These are phyloP conservation scores for Hibiscus trionum DNA, from an alignment of 345 rosid species.

Conservation along the genomic window DNA sequence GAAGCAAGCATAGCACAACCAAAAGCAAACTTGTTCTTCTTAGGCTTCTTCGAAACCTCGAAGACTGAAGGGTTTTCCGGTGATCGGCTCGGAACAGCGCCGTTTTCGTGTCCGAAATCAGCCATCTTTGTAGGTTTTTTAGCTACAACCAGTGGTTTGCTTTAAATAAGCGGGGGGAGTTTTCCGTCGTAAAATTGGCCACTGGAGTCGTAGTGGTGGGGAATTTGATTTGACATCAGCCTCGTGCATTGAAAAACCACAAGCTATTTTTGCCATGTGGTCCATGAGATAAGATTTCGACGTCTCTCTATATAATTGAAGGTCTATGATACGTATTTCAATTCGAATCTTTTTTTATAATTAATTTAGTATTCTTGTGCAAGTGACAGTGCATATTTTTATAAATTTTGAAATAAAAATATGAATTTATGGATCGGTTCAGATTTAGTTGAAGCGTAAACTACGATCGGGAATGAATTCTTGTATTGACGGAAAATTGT, in stretches of 20 bases:
- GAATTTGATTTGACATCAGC: not conserved
- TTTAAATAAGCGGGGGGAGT: not conserved
- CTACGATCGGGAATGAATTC: too few species aligned
- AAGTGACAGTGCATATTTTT: not conserved
- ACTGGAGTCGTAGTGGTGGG: not conserved
- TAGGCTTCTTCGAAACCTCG: slow-evolving; percentile 34
- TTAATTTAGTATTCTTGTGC: not conserved
- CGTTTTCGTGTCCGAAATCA: slow-evolving; percentile 1
- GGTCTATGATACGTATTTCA: too few species aligned
- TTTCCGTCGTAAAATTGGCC: too few species aligned
- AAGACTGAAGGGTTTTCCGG: slow-evolving; percentile 17
- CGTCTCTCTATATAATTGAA: not conserved
- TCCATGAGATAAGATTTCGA: not conserved
- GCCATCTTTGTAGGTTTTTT: slow-evolving; percentile 9
- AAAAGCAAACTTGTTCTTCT: slow-evolving; percentile 46
- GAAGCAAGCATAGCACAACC: slow-evolving; percentile 57
- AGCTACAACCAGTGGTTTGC: not conserved
- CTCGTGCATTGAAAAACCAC: not conserved
- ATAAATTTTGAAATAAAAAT: too few species aligned
- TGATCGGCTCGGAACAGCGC: not conserved
- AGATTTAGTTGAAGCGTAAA: too few species aligned
- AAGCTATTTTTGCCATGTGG: not conserved
- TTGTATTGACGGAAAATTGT: too few species aligned
- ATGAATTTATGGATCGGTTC: too few species aligned
- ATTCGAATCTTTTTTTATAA: not conserved